Percentiles rank a stretch among this genome's conserved stretches.
phyloP scores from a whole-genome alignment of 129 eudicot species.

The Centella asiatica region DNA sequence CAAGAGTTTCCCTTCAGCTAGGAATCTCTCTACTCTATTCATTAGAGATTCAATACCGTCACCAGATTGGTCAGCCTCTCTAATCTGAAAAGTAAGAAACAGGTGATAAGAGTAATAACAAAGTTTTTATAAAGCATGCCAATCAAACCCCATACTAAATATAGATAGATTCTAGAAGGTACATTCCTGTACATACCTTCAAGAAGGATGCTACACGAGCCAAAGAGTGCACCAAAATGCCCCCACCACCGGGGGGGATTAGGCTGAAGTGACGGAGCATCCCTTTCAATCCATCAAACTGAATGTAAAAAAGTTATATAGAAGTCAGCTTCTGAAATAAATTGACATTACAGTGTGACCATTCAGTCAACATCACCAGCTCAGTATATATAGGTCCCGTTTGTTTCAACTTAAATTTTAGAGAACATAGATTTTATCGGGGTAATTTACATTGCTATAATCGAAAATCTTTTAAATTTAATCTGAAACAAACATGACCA shows the following conservation, averaged over 20 bases:
- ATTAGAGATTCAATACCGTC: slow-evolving; percentile 83
- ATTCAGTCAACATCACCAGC: background rate
- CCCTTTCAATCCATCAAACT: slow-evolving; percentile 88
- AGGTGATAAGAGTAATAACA: background rate
- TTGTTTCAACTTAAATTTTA: too few relatives aligned
- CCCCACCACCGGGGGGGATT: slow-evolving; percentile 91
- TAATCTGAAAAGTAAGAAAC: slow-evolving; percentile 37
- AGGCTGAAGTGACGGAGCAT: slow-evolving; percentile 84
- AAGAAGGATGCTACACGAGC: slow-evolving; percentile 74
- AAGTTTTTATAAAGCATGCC: background rate
- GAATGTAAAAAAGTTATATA: slow-evolving; percentile 16
- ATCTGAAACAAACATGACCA: too few relatives aligned
- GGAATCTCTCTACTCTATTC: slow-evolving; percentile 57
- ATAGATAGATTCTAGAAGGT: background rate
- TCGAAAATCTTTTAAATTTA: too few relatives aligned
- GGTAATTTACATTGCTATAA: too few relatives aligned
- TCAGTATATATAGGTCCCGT: too few relatives aligned
- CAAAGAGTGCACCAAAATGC: slow-evolving; percentile 83
- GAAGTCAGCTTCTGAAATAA: background rate
- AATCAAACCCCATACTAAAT: background rate
- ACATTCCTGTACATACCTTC: slow-evolving; percentile 44
- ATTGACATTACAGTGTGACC: background rate
- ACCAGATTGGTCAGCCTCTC: slow-evolving; percentile 66
- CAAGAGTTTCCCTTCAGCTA: slow-evolving; percentile 65
- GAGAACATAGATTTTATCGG: too few relatives aligned